Percentiles rank a stretch among this genome's conserved stretches.
phyloP scores from a whole-genome alignment of 208 protist genomes.

The Leishmania lainsoni region DNA sequence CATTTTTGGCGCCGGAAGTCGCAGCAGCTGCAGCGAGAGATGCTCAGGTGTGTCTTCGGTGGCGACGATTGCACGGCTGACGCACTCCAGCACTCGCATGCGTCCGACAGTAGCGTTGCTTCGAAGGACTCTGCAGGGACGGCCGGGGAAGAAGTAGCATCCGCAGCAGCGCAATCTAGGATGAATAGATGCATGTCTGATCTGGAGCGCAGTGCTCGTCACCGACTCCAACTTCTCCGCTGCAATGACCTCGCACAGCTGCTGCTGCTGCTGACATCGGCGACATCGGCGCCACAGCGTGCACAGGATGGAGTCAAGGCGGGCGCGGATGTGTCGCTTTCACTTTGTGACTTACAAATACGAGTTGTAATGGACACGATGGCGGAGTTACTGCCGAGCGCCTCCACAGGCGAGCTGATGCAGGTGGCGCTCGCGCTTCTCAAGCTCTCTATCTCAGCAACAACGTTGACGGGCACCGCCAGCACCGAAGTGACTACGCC shows the following conservation, averaged over 20 bases:
- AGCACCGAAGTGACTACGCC: background rate
- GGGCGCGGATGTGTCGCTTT: too few relatives aligned
- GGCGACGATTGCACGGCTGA: background rate
- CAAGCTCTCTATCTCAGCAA: constrained; percentile 16
- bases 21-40: background rate
- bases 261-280: constrained; percentile 12
- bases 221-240: constrained; percentile 25
- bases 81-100: background rate
- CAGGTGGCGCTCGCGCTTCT: constrained; percentile 20
- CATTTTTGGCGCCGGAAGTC: background rate
- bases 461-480: background rate
- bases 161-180: background rate
- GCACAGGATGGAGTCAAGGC: background rate
- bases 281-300: background rate
- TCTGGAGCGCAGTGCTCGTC: constrained; percentile 15
- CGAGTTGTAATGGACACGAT: constrained; percentile 22
- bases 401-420: constrained; percentile 19
- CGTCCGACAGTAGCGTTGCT: background rate
- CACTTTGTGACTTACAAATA: background rate
- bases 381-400: constrained; percentile 36
- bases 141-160: too few relatives aligned
- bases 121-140: background rate
- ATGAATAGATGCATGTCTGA: background rate
- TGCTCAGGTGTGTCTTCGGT: constrained; percentile 2
- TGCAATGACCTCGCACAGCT: constrained; percentile 25